Conservation (phyloP, 1,139 yeast genomes). For the Nakaseomyces bracarensis region DNA sequence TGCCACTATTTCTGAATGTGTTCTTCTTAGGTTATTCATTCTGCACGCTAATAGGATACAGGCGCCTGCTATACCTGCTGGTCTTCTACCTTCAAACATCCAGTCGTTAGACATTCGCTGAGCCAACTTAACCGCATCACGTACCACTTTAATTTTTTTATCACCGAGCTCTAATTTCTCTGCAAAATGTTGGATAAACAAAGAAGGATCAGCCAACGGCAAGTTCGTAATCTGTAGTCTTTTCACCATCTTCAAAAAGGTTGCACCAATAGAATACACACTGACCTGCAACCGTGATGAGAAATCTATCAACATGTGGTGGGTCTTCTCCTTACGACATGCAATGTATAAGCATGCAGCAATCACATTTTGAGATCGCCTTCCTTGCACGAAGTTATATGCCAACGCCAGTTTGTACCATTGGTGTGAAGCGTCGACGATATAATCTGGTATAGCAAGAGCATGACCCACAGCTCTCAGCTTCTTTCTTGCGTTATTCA, state of each 20-base stretch:
- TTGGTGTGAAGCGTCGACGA: conserved; percentile 77
- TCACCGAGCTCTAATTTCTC: conserved; percentile 74
- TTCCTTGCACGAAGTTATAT: conserved; percentile 87
- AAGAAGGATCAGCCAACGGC: conserved; percentile 89
- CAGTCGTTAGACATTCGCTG: conserved; percentile 90
- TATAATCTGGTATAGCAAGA: conserved; percentile 70
- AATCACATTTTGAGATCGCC: conserved; percentile 87
- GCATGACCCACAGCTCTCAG: conserved; percentile 74
- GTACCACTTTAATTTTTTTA: conserved; percentile 62
- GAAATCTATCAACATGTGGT: conserved; percentile 92
- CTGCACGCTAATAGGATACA: conserved; percentile 87
- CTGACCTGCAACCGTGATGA: conserved; percentile 83
- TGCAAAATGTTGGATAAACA: conserved; percentile 89
- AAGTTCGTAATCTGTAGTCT: conserved; percentile 63
- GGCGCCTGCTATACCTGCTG: conserved; percentile 98
- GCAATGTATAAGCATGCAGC: conserved; percentile 94
- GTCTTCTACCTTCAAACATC: conserved; percentile 94
- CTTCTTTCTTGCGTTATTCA: conserved; percentile 70
- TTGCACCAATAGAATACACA: conserved; percentile 91
- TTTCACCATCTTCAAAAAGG: conserved; percentile 84
- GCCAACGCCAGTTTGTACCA: conserved; percentile 85
- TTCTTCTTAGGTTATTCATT: conserved; percentile 88
- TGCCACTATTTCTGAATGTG: conserved; percentile 89
- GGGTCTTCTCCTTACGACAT: conserved; percentile 83
- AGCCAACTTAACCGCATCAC: conserved; percentile 80